phyloP scores from a whole-genome alignment of 176 grass and related monocot species.

The Carex littledalei region DNA sequence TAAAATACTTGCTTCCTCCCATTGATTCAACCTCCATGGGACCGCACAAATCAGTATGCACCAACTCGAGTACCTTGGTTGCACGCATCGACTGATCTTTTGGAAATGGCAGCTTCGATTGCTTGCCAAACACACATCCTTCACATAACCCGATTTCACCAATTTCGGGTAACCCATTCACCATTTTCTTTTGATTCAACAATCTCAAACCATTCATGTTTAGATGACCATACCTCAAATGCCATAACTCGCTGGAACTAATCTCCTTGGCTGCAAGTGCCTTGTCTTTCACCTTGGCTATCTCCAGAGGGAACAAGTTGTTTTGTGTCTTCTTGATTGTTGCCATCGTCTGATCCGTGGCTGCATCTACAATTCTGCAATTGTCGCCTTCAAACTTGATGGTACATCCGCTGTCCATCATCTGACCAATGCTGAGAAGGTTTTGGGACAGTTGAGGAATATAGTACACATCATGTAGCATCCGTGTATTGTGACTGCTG shows the following conservation, averaged over 20 bases:
- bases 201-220: background rate
- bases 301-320: background rate
- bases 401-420: background rate
- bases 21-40: too few species aligned
- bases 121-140: background rate
- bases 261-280: background rate
- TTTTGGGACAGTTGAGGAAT: background rate
- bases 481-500: background rate
- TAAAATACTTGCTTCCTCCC: too few species aligned
- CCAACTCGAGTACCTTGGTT: too few species aligned
- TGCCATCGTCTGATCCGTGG: too few species aligned
- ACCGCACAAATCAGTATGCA: too few species aligned
- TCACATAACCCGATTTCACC: background rate
- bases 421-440: background rate
- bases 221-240: conserved; percentile 11
- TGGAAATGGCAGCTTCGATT: too few species aligned
- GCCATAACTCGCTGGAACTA: background rate
- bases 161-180: background rate
- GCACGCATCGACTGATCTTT: too few species aligned
- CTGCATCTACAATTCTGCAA: background rate
- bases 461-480: conserved; percentile 10
- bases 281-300: background rate
- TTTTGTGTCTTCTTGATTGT: background rate
- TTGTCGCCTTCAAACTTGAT: conserved; percentile 3
- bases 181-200: conserved; percentile 18